A percentile compares a stretch with the other conserved stretches of the same genome.
These are phyloP conservation scores for Trifolium repens DNA, from an alignment of 306 rosid species.

Conservation along the genomic window DNA sequence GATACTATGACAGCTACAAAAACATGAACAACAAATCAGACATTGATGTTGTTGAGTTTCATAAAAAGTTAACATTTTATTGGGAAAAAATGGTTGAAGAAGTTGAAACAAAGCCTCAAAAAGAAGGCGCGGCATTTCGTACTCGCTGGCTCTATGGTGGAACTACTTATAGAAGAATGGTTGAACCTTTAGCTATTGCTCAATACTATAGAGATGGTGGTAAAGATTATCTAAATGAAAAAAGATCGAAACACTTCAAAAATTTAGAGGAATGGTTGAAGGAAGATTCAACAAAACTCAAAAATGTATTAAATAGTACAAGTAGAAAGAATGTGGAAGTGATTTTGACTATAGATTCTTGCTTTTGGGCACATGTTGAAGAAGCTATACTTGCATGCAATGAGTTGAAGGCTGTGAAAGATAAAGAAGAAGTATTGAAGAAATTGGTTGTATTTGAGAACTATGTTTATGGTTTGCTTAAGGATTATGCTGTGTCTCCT, in stretches of 20 bases:
- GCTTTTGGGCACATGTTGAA: constrained; percentile 72
- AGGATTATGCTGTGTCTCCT: constrained; percentile 50
- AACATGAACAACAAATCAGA: not conserved
- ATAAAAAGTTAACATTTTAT: constrained; percentile 46
- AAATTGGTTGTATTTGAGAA: constrained; percentile 51
- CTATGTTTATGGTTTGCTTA: constrained; percentile 46
- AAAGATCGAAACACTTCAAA: constrained; percentile 50
- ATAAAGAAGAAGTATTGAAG: not conserved
- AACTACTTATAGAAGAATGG: constrained; percentile 60
- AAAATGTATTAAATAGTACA: not conserved
- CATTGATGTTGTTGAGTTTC: constrained; percentile 6
- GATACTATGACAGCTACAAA: constrained; percentile 73
- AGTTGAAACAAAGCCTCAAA: constrained; percentile 54
- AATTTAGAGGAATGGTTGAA: constrained; percentile 52
- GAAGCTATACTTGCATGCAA: constrained; percentile 49
- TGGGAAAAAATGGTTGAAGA: constrained; percentile 62
- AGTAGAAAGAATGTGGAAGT: constrained; percentile 37
- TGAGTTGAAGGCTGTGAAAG: not conserved
- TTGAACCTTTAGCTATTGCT: constrained; percentile 70
- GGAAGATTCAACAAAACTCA: not conserved
- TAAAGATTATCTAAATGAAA: constrained; percentile 24
- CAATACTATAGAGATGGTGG: constrained; percentile 42
- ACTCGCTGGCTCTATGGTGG: constrained; percentile 50
- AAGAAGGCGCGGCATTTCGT: constrained; percentile 38
- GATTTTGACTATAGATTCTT: constrained; percentile 62